phyloP scores from a whole-genome alignment of 2,329 filamentous ascomycete species.

The Aspergillus fumigatus region DNA sequence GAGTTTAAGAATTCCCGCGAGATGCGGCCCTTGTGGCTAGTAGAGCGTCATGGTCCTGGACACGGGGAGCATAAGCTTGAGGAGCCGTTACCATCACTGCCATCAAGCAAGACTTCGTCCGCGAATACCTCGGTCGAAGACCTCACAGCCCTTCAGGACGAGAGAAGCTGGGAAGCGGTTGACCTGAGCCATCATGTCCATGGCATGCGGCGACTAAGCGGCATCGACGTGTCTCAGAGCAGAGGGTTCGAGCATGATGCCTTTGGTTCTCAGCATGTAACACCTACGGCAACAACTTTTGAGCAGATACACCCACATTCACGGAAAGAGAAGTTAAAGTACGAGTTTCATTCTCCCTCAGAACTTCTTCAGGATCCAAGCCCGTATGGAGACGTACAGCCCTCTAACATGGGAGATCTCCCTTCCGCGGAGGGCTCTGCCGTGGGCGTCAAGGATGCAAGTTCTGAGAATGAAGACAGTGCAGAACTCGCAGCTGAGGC shows the following conservation, averaged over 20 bases:
- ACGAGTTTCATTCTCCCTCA: conserved; percentile 45
- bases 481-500: conserved; percentile 13
- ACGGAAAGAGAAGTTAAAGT: conserved; percentile 39
- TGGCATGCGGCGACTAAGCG: conserved; percentile 21
- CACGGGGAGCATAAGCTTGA: conserved; percentile 39
- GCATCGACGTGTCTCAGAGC: conserved; percentile 23
- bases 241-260: conserved; percentile 40
- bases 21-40: conserved; percentile 75
- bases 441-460: conserved; percentile 19
- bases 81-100: conserved; percentile 47
- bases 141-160: conserved; percentile 24
- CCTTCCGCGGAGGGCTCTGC: conserved; percentile 31
- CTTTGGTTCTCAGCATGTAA: conserved; percentile 61
- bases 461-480: conserved; percentile 14
- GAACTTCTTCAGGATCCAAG: conserved; percentile 41
- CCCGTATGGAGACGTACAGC: conserved; percentile 19
- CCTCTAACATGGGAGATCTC: conserved; percentile 19
- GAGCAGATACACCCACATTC: conserved; percentile 20
- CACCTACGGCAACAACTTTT: conserved; percentile 59
- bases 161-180: conserved; percentile 28
- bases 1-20: conserved; percentile 57
- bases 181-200: conserved; percentile 19
- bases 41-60: conserved; percentile 57
- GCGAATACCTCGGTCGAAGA: conserved; percentile 44
- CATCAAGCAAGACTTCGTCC: conserved; percentile 48